Base-by-base conservation (phyloP, 1,284 basidiomycete genomes). In the Cutaneotrichosporon dermatis region DNA sequence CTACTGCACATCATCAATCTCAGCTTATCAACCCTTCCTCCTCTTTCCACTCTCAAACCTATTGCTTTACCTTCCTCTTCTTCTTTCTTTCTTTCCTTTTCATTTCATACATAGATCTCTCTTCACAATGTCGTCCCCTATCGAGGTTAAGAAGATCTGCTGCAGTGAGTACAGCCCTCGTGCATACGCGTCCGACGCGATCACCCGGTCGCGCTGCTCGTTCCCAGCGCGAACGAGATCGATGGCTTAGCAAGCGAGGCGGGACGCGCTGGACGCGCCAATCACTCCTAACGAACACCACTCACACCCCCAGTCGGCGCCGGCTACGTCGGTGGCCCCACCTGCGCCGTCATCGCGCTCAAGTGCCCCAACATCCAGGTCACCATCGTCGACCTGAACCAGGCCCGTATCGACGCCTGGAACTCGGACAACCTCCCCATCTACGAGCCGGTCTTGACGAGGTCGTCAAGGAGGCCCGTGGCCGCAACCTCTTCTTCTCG, bases 391-490 rank as follows among this genome's bases (percentile, higher is more conserved):
- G 95, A 99, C 79, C 84, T 99, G 71, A 99, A 98, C 84, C 84
- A 94, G 74, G 83, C 87, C 60, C 89, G 96, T 65, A 88, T 98
- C 78, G 90, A 92, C 73, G 94, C 93, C 11, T 99, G 95, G 95
- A 99, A 99, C 82, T 82, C 81, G 62, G 79, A 80, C 66, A 66
- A 75, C 59, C 74, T 79, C 57, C 78, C 77, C 59, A 97, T 99
- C 76, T 99, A 96, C 78, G 95, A 99, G 79, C 95, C 96, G 94
- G 94, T 54, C 86, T 99, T n/a, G 92, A 87, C 64, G 92, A 89
- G 51, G 90, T 99, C 67, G 90, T 99, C 69, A 87, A 87, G 73
- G 76, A 85, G 69, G 88, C 91, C 60, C 86, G 95, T 57, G 94
- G 92, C 45, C 86, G 87, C 79, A 99, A 99, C 81, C 85, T 99